Base-by-base conservation (phyloP, 1,284 basidiomycete genomes). In the Coniophora puteana region DNA sequence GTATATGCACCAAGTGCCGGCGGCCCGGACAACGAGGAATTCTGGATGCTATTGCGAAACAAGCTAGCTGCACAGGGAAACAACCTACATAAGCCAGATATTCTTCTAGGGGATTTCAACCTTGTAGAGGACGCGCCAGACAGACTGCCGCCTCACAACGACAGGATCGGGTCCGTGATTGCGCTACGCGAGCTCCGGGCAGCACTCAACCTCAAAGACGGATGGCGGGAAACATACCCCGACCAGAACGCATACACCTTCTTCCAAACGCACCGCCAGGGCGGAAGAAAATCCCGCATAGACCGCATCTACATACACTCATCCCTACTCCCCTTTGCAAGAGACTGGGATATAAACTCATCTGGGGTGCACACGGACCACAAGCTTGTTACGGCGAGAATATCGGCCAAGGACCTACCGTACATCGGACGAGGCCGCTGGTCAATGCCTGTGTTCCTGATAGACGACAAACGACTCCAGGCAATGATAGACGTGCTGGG, bases 91-190 rank as follows among this genome's bases (percentile, higher is more conserved):
- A 10, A 26, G 12, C 12, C 40, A 34, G 4, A 26, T 36, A 12
- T 46, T 7, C 13, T 46, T 8, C 32, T 46, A 4, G 44, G 44
- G 1, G 44, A 45, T 28, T 45, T 45, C 35, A 45, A 45, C 31
- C 22, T 42, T 3, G 27, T 36, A 12, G 40, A 45, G 22, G 34
- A 45, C 16, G 24, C 32, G 3, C 3, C 38, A 1, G 44, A 45
- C 21, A 26, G 40, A 2, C n/a, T 32, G 14, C 44, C 40, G n/a
- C n/a, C 29, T 6, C 14, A 18, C 14, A n/a, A 8, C 14, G 29
- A 31, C 6, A 31, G n/a, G 14, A 14, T 14, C 7, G 8, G 8
- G 29, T n/a, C 29, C n/a, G 20, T 6, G 7, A 18, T 8, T 6
- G 20, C 8, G 14, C 29, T 31, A 6, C 6, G 29, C 14, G 29